A percentile compares a stretch with the other conserved stretches of the same genome.
Evolutionary conservation across 2,329 filamentous ascomycete species (phyloP).

Genomic region (Calonectria pseudoturangicola): DNA sequence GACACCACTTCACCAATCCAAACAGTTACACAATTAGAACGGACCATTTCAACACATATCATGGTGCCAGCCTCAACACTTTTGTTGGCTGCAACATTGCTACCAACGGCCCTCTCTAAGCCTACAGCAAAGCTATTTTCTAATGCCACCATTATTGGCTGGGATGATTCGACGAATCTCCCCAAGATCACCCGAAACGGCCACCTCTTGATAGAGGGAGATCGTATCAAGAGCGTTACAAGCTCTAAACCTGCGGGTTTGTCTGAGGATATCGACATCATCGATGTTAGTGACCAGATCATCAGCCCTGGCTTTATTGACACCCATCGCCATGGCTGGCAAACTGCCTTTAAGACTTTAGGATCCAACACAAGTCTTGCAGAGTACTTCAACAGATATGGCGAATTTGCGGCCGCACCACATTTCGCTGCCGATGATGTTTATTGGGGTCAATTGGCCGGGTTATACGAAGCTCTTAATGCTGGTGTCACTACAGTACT

Average conservation of each 20-base stretch:
- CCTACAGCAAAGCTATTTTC: neutral
- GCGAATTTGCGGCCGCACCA: slow-evolving; percentile 56
- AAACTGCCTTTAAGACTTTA: slow-evolving; percentile 72
- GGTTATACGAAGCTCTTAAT: slow-evolving; percentile 70
- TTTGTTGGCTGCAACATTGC: neutral
- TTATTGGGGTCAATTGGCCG: slow-evolving; percentile 67
- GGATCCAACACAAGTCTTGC: slow-evolving; percentile 69
- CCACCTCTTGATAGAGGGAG: neutral
- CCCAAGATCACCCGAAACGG: neutral
- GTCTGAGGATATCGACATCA: slow-evolving; percentile 42
- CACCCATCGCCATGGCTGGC: slow-evolving; percentile 74
- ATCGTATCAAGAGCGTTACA: neutral
- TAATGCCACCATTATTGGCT: neutral
- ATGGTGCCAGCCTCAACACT: neutral
- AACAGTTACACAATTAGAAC: neutral
- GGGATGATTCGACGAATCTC: neutral
- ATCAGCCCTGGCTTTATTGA: slow-evolving; percentile 74
- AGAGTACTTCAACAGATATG: slow-evolving; percentile 67
- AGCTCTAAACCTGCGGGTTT: neutral
- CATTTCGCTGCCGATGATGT: slow-evolving; percentile 65
- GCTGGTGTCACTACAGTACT: slow-evolving; percentile 72
- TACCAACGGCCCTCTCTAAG: neutral
- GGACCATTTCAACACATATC: neutral
- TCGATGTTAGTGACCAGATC: slow-evolving; percentile 72
- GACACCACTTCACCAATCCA: neutral